phyloP scores from a whole-genome alignment of 208 protist species.

The Acanthamoeba quina region DNA sequence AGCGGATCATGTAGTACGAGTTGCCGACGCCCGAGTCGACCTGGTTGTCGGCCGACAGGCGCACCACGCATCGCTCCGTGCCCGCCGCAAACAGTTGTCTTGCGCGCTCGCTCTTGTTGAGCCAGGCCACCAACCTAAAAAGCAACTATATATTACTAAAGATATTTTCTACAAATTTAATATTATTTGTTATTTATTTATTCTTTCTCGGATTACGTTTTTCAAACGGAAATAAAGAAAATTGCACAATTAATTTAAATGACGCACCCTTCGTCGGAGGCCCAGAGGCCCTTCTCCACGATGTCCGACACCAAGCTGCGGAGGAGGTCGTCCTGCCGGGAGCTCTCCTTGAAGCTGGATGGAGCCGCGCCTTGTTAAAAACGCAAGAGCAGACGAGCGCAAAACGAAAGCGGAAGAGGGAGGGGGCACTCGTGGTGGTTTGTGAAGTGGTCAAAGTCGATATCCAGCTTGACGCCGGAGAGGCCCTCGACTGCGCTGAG shows the following conservation, averaged over 20 bases:
- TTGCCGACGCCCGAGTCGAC: neutral
- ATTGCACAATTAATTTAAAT: neutral
- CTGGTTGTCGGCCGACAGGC: slow-evolving; percentile 3
- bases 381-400: neutral
- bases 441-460: slow-evolving; percentile 17
- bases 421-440: neutral
- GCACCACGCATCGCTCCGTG: neutral
- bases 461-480: neutral
- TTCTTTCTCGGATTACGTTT: neutral
- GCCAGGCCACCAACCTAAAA: slow-evolving; percentile 20
- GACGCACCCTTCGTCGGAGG: neutral
- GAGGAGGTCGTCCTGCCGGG: neutral
- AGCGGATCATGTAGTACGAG: neutral
- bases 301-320: neutral
- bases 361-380: neutral
- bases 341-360: neutral
- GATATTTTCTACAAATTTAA: neutral
- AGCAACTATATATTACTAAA: no score
- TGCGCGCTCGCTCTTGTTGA: slow-evolving; percentile 2
- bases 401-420: neutral
- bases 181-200: neutral
- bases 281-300: slow-evolving; percentile 38
- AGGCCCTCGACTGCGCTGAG: neutral
- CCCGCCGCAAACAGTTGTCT: neutral
- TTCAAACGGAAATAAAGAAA: no score